Base-by-base conservation (phyloP, 2,329 filamentous ascomycete species). In the Sporothrix mexicana region DNA sequence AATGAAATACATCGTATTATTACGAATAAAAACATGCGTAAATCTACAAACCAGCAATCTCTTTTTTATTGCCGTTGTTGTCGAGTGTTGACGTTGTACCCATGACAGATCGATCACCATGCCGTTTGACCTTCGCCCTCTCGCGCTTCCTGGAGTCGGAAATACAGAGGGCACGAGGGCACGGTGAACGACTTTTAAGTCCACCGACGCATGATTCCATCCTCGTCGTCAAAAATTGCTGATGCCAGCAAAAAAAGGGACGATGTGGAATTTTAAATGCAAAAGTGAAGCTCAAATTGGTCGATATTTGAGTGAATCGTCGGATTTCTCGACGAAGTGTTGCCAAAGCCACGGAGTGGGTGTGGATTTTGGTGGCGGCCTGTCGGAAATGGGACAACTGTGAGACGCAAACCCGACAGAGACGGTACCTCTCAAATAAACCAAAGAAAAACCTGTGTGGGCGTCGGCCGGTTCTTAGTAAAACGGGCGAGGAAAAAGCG, bases 321-420 rank as follows among this genome's bases (percentile, higher is more conserved):
- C 57, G 57, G 57, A 62, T 62, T 23, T 45, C 30, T 36, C 30
- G 30, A 36, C 4, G 30, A 36, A 36, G 30, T 36, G 30, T 36
- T 36, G 30, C 30, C 30, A 36, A 36, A 36, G 30, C 30, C 30
- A 36, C 30, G 30, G 30, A 2, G 30, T 36, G 30, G 30, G 30
- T 36, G 30, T 36, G 30, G 5, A 2, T 17, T 43, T 45, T 45
- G n/a, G 59, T 45, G 36, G 36, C 15, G 17, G 59, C 59, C 9
- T 36, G 43, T 70, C 69, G 69, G 69, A 70, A 36, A 49, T 47
- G 53, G 69, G 23, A 25, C 20, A 45, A 70, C 7, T 43, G 7
- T 12, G 25, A 4, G 3, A 6, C 23, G 4, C 2, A 70, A 70
- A 70, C 43, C 69, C 69, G 69, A 70, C 36, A 47, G 7, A 41